A percentile compares a stretch with the other conserved stretches of the same genome.
These are phyloP conservation scores for Leishmania mexicana DNA, from an alignment of 208 protist genomes.

Conservation along the genomic window DNA sequence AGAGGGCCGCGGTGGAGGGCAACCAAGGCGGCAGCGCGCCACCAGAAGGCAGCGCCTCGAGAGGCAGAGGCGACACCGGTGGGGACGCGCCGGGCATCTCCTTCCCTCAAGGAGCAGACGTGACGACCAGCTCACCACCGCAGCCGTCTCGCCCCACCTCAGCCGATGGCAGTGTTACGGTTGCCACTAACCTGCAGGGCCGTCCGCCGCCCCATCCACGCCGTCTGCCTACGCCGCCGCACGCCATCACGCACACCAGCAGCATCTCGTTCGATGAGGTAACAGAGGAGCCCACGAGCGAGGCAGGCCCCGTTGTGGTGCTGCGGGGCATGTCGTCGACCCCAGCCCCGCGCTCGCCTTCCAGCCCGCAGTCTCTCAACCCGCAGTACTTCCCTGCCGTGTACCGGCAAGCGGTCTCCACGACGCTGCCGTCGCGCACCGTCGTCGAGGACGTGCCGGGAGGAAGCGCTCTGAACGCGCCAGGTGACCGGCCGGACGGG, in stretches of 20 bases:
- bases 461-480: not conserved
- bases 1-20: not conserved
- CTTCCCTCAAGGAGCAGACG: not conserved
- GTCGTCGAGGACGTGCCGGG: not conserved
- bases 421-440: not conserved
- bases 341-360: slow-evolving; percentile 11
- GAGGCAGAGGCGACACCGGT: not conserved
- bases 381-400: slow-evolving; percentile 19
- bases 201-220: slow-evolving; percentile 26
- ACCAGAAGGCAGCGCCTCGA: not conserved
- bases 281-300: slow-evolving; percentile 33
- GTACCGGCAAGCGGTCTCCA: slow-evolving; percentile 1
- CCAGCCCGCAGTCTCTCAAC: slow-evolving; percentile 9
- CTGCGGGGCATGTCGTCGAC: slow-evolving; percentile 30
- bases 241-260: slow-evolving; percentile 37
- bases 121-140: not conserved
- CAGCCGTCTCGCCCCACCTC: not conserved
- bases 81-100: not conserved
- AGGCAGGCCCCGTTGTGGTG: slow-evolving; percentile 32
- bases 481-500: not conserved
- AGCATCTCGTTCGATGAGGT: slow-evolving; percentile 41
- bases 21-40: not conserved
- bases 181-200: slow-evolving; percentile 16
- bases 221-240: slow-evolving; percentile 22
- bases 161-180: not conserved